Evolutionary conservation across 768 basidiomycete species (phyloP).

Genomic region (Xanthoconium purpureum): DNA sequence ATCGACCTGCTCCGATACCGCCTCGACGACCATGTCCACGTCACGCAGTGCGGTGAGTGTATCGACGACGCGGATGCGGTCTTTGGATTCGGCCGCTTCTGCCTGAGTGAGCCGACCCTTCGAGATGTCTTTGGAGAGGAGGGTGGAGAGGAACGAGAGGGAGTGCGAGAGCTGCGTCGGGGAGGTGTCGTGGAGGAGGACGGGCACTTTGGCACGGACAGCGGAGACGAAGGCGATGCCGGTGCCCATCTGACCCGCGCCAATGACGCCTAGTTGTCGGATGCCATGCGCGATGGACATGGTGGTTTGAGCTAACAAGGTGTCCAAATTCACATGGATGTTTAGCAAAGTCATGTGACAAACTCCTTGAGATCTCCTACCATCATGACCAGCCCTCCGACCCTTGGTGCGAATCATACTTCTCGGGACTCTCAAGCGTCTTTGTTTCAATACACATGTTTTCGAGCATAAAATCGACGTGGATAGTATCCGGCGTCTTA

Average conservation of each 20-base stretch:
- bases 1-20: constrained; percentile 79
- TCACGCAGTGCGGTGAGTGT: constrained; percentile 64
- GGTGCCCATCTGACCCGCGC: constrained; percentile 87
- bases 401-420: too few relatives aligned
- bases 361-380: too few relatives aligned
- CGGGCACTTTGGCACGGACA: constrained; percentile 80
- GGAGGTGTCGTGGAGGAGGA: constrained; percentile 82
- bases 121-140: constrained; percentile 83
- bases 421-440: too few relatives aligned
- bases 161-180: constrained; percentile 71
- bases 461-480: too few relatives aligned
- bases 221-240: constrained; percentile 90
- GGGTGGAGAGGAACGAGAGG: constrained; percentile 69
- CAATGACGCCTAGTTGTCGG: constrained; percentile 71
- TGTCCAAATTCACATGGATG: too few relatives aligned
- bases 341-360: too few relatives aligned
- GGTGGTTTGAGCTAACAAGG: background rate
- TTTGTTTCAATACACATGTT: too few relatives aligned
- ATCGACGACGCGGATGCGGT: constrained; percentile 60
- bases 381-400: too few relatives aligned
- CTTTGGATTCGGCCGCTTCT: constrained; percentile 71
- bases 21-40: constrained; percentile 92
- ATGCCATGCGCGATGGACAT: constrained; percentile 65
- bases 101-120: constrained; percentile 73
- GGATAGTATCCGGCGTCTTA: too few relatives aligned